Evolutionary conservation across 768 basidiomycete species (phyloP), one percentile per base, ranked within the genome.

Genomic region (Mycena belliarum): DNA sequence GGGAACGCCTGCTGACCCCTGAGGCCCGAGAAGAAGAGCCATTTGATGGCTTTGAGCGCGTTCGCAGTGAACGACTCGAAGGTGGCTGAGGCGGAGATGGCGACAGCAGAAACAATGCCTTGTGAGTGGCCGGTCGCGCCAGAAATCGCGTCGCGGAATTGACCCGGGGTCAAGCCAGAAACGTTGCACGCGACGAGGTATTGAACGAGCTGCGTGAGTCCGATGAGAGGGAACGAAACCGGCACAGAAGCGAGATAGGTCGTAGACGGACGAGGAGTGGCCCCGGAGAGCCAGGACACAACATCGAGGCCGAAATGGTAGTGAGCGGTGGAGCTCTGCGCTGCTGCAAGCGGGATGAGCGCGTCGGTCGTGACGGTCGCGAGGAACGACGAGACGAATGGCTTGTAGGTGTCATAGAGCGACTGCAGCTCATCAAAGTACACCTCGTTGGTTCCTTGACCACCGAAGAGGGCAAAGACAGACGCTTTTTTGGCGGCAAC

Each of bases 111-210:
- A 46, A 97, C 87, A 65, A 99, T 86, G 63, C 97, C 97, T 73
- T 98, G 96, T 2, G 95, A 98, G 75, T 99, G 97, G 29, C 97
- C 97, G 16, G 97, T 98, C 3, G 95, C 85, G 32, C 96, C 96
- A 11, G 84, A 79, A 52, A 98, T 81, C 44, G 82, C 82, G 44
- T 79, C 74, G 37, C 91, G 85, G 70, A 97, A 81, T 67, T 95
- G 84, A 10, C 87, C 91, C 0, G 94, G 94, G 9, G 85, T 85
- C 41, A 93, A 74, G 55, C 86, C 84, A 21, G 86, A 78, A 53
- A 92, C 86, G 51, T 85, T 87, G 69, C 89, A 90, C 7, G 88
- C 82, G 44, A 89, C 79, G 60, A 97, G 80, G 72, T 97, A 99
- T 69, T 98, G 97, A 9, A 87, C 83, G 69, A 98, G 89, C 70